A percentile compares a stretch with the other conserved stretches of the same genome.
phyloP scores from a whole-genome alignment of 345 rosid species.

The Schrenkiella parvula region DNA sequence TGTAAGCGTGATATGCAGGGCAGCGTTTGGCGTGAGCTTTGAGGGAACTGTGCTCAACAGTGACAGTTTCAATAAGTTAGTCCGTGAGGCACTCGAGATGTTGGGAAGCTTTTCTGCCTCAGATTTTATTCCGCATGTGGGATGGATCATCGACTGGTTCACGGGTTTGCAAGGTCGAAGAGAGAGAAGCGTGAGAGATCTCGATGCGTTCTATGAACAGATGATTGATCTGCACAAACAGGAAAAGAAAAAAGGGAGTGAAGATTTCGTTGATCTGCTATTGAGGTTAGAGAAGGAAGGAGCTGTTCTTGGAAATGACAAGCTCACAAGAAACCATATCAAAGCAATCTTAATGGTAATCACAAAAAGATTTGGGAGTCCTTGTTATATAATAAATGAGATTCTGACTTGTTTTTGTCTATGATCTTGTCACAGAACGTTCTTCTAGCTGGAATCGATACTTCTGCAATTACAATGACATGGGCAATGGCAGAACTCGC shows the following conservation, averaged over 20 bases:
- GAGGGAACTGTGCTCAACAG: conserved; percentile 29
- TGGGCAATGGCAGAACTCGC: conserved; percentile 50
- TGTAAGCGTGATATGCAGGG: conserved; percentile 27
- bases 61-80: conserved; percentile 23
- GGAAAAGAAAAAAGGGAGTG: conserved; percentile 15
- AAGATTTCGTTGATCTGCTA: conserved; percentile 30
- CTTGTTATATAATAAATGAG: background rate
- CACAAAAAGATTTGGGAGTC: background rate
- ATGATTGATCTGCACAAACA: conserved; percentile 42
- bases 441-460: conserved; percentile 14
- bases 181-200: conserved; percentile 23
- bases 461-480: conserved; percentile 17
- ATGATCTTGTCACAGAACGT: conserved; percentile 1
- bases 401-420: background rate
- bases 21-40: conserved; percentile 42
- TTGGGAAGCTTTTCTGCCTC: conserved; percentile 36
- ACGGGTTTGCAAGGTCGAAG: conserved; percentile 30
- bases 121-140: conserved; percentile 40
- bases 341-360: conserved; percentile 27
- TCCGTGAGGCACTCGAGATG: conserved; percentile 36
- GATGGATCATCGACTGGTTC: conserved; percentile 41
- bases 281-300: conserved; percentile 27
- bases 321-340: conserved; percentile 25
- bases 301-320: conserved; percentile 20
- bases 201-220: conserved; percentile 40